phyloP scores from a whole-genome alignment of 352 stramenopile genomes.

The Blastocystis sp. region DNA sequence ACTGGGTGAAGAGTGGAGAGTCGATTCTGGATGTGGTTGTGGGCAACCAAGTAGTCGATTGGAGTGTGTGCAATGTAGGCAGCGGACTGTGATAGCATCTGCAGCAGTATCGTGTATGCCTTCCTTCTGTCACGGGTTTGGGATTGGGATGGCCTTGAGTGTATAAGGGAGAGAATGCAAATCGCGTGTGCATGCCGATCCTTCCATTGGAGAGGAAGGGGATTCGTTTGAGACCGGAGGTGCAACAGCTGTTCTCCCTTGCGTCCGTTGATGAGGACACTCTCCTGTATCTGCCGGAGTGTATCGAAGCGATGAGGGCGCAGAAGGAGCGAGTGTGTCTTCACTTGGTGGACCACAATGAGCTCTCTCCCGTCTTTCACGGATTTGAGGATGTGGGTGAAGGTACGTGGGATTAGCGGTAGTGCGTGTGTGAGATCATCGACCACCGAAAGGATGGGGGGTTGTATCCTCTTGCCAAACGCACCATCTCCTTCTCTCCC shows the following conservation, averaged over 20 bases:
- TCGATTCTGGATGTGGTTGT: conserved; percentile 43
- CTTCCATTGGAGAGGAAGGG: background rate
- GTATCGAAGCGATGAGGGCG: background rate
- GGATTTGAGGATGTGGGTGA: background rate
- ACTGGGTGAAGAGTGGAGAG: background rate
- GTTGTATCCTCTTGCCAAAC: background rate
- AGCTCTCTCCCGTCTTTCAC: background rate
- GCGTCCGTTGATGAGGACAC: conserved; percentile 1
- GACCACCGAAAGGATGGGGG: conserved; percentile 59
- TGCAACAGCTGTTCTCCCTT: background rate
- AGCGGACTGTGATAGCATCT: conserved; percentile 21
- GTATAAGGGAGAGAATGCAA: background rate
- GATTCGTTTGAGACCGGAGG: conserved; percentile 1
- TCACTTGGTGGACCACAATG: conserved; percentile 57
- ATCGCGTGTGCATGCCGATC: conserved; percentile 7
- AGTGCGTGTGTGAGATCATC: conserved; percentile 26
- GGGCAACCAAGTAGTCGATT: conserved; percentile 29
- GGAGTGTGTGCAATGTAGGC: background rate
- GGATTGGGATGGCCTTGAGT: background rate
- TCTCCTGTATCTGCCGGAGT: background rate
- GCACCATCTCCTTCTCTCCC: conserved; percentile 19
- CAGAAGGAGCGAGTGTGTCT: conserved; percentile 19
- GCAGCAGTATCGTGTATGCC: conserved; percentile 43
- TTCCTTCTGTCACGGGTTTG: background rate
- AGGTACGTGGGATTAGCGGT: background rate